These are phyloP conservation scores for Gracilaria gracilis DNA, from an alignment of 23 red algal genomes.

Conservation along the genomic window DNA sequence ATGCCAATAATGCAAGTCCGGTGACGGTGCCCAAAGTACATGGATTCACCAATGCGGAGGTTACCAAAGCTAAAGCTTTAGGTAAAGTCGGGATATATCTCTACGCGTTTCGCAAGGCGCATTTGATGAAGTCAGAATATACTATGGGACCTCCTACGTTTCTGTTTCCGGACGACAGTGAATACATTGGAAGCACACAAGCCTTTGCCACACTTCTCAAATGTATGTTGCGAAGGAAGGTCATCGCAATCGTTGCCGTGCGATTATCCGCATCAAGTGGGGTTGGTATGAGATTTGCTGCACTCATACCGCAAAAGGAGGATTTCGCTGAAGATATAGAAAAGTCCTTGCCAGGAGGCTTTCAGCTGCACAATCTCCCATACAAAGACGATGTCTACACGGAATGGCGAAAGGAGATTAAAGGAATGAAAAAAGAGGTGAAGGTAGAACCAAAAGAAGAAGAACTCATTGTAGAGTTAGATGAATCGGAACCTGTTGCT, in stretches of 20 bases:
- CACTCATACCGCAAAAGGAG: slow-evolving; percentile 75
- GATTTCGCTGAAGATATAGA: slow-evolving; percentile 36
- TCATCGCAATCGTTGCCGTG: slow-evolving; percentile 51
- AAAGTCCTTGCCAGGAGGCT: slow-evolving; percentile 53
- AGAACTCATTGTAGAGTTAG: slow-evolving; percentile 15
- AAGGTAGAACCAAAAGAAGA: slow-evolving; percentile 51
- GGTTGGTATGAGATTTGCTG: slow-evolving; percentile 62
- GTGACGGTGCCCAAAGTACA: slow-evolving; percentile 9
- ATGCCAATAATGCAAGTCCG: background rate
- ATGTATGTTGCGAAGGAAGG: slow-evolving; percentile 50
- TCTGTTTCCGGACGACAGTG: slow-evolving; percentile 60
- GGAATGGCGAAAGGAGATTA: slow-evolving; percentile 62
- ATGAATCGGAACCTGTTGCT: slow-evolving; percentile 24
- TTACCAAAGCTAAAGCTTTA: slow-evolving; percentile 39
- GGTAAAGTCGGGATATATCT: slow-evolving; percentile 44
- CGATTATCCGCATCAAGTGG: slow-evolving; percentile 21
- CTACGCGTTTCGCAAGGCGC: slow-evolving; percentile 54
- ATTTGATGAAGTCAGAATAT: slow-evolving; percentile 28
- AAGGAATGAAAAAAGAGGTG: slow-evolving; percentile 8
- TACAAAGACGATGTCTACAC: slow-evolving; percentile 84
- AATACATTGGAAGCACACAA: slow-evolving; percentile 50
- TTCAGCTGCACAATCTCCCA: slow-evolving; percentile 71
- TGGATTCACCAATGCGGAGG: slow-evolving; percentile 47
- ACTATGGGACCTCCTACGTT: slow-evolving; percentile 46
- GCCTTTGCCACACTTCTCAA: slow-evolving; percentile 62